These are phyloP conservation scores for Pezicula carpinea DNA, from an alignment of 2,329 filamentous ascomycete species.

Conservation along the genomic window DNA sequence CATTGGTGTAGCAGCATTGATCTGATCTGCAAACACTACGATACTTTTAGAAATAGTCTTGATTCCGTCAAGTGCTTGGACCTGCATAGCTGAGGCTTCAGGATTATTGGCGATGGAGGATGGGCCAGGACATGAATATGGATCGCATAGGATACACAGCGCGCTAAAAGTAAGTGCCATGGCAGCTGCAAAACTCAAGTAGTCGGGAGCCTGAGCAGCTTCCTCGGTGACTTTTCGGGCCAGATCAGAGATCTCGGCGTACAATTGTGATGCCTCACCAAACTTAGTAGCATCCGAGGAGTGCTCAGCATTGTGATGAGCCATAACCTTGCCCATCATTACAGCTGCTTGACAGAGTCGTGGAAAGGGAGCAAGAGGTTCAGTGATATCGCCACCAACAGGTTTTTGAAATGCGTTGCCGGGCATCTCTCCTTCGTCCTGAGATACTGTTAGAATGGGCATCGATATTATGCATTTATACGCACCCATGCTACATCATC, in stretches of 20 bases:
- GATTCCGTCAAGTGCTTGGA: constrained; percentile 30
- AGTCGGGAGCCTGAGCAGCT: constrained; percentile 17
- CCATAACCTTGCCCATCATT: constrained; percentile 30
- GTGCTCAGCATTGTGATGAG: constrained; percentile 23
- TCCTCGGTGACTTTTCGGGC: constrained; percentile 22
- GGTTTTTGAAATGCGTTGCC: constrained; percentile 22
- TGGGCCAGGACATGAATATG: constrained; percentile 30
- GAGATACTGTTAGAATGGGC: constrained; percentile 1
- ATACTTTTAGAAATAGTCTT: constrained; percentile 25
- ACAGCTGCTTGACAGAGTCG: constrained; percentile 40
- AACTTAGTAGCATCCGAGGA: constrained; percentile 18
- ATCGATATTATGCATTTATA: not conserved
- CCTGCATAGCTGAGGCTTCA: constrained; percentile 28
- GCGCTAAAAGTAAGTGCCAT: constrained; percentile 25
- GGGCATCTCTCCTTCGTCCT: constrained; percentile 33
- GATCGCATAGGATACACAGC: constrained; percentile 31
- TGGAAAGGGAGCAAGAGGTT: constrained; percentile 44
- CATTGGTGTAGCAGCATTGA: constrained; percentile 16
- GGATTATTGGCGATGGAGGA: constrained; percentile 9
- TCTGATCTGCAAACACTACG: constrained; percentile 25
- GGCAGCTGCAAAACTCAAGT: constrained; percentile 19
- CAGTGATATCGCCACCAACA: constrained; percentile 34
- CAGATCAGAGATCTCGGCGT: constrained; percentile 20
- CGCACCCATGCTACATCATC: constrained; percentile 36
- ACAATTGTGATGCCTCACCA: constrained; percentile 20